Evolutionary conservation across 1,284 basidiomycete genomes (phyloP).

Genomic region (Ustilago xerochloae): DNA sequence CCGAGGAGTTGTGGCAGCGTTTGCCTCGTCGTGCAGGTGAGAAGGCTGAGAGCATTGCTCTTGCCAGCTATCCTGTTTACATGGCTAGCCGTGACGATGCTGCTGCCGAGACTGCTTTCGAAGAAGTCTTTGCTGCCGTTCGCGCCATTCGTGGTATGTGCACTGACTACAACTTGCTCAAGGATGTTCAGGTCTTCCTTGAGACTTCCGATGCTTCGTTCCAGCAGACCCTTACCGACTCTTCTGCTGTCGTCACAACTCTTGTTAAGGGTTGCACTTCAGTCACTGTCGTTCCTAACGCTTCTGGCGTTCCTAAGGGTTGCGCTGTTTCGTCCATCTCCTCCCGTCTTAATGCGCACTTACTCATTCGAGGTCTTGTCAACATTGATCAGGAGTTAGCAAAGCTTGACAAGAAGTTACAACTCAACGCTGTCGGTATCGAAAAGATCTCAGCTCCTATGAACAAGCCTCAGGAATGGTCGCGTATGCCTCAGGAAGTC

Average conservation of each 20-base stretch:
- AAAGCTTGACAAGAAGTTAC: conserved; percentile 64
- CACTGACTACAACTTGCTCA: conserved; percentile 89
- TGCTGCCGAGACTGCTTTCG: conserved; percentile 72
- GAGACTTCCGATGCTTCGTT: conserved; percentile 75
- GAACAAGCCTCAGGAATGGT: conserved; percentile 59
- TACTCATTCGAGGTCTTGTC: conserved; percentile 61
- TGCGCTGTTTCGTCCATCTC: conserved; percentile 79
- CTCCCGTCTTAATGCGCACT: conserved; percentile 52
- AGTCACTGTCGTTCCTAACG: conserved; percentile 74
- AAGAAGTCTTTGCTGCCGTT: conserved; percentile 84
- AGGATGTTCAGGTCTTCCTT: conserved; percentile 87
- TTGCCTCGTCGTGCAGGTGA: conserved; percentile 83
- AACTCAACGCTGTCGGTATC: conserved; percentile 55
- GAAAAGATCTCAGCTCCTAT: conserved; percentile 53
- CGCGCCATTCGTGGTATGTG: conserved; percentile 85
- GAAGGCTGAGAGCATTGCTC: conserved; percentile 85
- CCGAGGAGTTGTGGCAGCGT: conserved; percentile 98
- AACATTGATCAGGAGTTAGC: conserved; percentile 63
- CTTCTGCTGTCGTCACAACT: conserved; percentile 80
- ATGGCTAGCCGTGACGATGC: conserved; percentile 35
- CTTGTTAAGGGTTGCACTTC: conserved; percentile 90
- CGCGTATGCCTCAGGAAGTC: conserved; percentile 62
- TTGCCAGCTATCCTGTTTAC: conserved; percentile 82
- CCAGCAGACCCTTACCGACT: conserved; percentile 73
- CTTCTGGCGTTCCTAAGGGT: conserved; percentile 79